phyloP scores from a whole-genome alignment of 192 early-diverging fungal species.

The Entophlyctis luteolus region DNA sequence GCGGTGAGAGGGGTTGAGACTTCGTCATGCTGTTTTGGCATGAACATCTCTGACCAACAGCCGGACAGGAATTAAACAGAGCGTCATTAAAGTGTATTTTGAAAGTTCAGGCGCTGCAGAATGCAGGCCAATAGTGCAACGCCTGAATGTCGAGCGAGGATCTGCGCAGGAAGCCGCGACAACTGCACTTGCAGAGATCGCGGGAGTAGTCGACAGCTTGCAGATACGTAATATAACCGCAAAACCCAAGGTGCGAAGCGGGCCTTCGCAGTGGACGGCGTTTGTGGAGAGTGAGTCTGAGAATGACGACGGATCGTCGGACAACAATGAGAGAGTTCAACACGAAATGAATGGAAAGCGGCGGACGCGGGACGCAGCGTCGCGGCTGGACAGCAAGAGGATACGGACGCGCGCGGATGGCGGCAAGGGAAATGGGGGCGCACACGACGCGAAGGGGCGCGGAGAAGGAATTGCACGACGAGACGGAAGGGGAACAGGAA shows the following conservation, averaged over 20 bases:
- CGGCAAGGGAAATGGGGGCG: no score
- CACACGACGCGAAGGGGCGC: no score
- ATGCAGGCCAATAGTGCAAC: neutral
- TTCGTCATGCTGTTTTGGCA: neutral
- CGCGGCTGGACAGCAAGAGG: no score
- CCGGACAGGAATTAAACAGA: constrained; percentile 10
- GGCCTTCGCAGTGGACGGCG: neutral
- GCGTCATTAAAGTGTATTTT: constrained; percentile 12
- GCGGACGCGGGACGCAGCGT: no score
- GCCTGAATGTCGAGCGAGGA: neutral
- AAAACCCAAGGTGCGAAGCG: neutral
- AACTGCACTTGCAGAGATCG: no score
- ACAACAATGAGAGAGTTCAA: neutral
- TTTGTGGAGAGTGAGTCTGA: neutral
- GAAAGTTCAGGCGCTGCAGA: neutral
- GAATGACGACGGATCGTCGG: neutral
- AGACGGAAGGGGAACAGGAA: no score
- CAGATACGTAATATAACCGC: neutral
- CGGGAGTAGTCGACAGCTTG: neutral
- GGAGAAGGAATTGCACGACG: no score
- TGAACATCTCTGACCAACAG: neutral
- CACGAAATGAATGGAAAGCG: no score
- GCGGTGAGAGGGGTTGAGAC: neutral
- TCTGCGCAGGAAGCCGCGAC: neutral
- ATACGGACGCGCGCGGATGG: no score